A percentile compares a stretch with the other conserved stretches of the same genome.
These are phyloP conservation scores for Neurospora tetrasperma DNA, from an alignment of 495 filamentous ascomycete species.

Conservation along the genomic window DNA sequence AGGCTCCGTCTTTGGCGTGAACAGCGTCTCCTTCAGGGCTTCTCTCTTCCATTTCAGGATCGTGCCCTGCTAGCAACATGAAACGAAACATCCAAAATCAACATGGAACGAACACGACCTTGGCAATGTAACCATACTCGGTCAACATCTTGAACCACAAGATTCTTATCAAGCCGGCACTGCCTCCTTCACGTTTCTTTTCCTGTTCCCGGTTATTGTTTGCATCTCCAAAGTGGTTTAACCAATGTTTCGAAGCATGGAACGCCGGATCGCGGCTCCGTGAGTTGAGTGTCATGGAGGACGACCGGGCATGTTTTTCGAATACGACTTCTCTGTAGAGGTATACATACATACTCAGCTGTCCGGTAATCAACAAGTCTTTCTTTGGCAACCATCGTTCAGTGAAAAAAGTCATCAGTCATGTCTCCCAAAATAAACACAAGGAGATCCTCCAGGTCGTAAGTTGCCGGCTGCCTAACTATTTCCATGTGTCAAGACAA, in stretches of 20 bases:
- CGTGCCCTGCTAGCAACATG: neutral
- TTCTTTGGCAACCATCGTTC: neutral
- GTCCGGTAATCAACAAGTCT: neutral
- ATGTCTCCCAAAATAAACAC: neutral
- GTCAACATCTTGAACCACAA: neutral
- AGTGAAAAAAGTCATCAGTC: neutral
- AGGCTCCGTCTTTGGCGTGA: neutral
- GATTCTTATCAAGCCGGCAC: neutral
- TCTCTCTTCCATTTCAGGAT: neutral
- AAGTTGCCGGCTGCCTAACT: neutral
- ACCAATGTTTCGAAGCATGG: neutral
- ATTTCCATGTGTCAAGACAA: neutral
- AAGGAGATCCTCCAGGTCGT: neutral
- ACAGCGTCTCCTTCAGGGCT: neutral
- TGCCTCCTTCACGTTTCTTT: neutral
- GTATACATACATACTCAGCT: neutral
- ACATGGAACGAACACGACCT: neutral
- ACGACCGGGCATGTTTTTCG: neutral
- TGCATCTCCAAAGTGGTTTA: neutral
- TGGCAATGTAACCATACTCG: neutral
- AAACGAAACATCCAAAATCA: neutral
- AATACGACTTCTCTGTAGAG: neutral
- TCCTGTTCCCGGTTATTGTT: neutral
- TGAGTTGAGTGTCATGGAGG: neutral
- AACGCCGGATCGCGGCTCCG: neutral